phyloP scores from a whole-genome alignment of 148 eudicot genomes.

The Amaranthus hypochondriacus region DNA sequence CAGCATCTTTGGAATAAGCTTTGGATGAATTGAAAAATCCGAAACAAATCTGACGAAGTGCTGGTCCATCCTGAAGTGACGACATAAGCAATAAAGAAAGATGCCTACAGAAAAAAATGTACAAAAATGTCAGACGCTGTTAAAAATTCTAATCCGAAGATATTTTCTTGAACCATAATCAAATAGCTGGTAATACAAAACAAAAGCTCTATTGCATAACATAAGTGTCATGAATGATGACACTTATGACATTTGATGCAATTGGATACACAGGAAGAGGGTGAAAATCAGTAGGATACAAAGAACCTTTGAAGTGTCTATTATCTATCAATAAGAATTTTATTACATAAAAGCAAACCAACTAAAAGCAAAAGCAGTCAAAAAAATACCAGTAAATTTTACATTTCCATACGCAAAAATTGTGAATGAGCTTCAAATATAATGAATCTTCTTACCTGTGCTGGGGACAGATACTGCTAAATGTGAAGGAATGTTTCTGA shows the following conservation, averaged over 20 bases:
- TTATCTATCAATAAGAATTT: too few relatives aligned
- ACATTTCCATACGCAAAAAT: background rate
- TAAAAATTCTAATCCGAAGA: background rate
- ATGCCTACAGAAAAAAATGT: constrained; percentile 41
- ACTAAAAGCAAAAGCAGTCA: background rate
- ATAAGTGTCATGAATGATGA: background rate
- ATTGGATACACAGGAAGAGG: too few relatives aligned
- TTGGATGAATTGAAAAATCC: constrained; percentile 40
- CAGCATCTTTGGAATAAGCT: constrained; percentile 42
- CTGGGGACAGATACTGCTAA: constrained; percentile 76
- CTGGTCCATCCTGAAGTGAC: constrained; percentile 75
- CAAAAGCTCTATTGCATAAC: background rate
- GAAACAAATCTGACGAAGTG: constrained; percentile 53
- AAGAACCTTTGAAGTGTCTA: too few relatives aligned
- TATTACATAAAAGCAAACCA: too few relatives aligned
- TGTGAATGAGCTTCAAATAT: background rate
- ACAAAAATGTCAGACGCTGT: background rate
- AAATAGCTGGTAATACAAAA: background rate
- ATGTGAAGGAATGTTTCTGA: constrained; percentile 48
- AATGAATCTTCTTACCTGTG: constrained; percentile 39
- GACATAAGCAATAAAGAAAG: constrained; percentile 69
- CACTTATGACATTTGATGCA: too few relatives aligned
- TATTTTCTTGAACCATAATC: background rate
- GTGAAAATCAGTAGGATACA: too few relatives aligned
- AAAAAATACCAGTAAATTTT: background rate